Base-by-base conservation (phyloP, 2,329 filamentous ascomycete genomes). In the Pseudocercospora crystallina region DNA sequence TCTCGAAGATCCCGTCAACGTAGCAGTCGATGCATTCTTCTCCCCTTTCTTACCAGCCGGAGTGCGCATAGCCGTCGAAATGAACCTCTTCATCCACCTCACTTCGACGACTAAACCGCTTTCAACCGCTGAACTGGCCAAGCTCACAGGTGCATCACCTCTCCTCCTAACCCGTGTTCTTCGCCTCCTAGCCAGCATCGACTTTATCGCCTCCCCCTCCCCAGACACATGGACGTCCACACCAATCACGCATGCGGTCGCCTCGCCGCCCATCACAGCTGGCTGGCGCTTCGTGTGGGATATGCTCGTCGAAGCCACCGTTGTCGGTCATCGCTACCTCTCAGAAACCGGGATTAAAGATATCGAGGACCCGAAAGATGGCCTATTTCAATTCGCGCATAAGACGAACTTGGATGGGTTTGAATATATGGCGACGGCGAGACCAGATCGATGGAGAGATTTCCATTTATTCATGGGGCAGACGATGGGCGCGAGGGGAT, bases 231-330 rank as follows among this genome's bases (percentile, higher is more conserved):
- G 39, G 39, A 30, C 26, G 2, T 7, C 20, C 1, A 42, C 39
- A 3, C 26, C 4, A 13, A 31, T 31, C 8, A 31, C 39, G 14
- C 26, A 42, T 20, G 39, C 39, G 3, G 34, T 43, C 30, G 30
- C 41, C 13, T 20, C 14, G 8, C n/a, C 26, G 8, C 30, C 12
- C 10, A 15, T 34, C 8, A 32, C 30, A n/a, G 30, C 29, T 5
- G 41, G 41, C 12, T 32, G 20, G 2, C 30, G 41, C 13, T 43
- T 43, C 10, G 41, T 43, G 13, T 43, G 30, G 41, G 41, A 43
- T 9, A 43, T 43, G 40, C 40, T 43, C 5, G 41, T 43, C n/a
- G 15, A 20, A 10, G 41, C 41, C n/a, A 43, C 17, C 13, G 30
- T 43, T 3, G 30, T 20, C 32, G 11, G 14, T 14, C 30, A 14